Evolutionary conservation across 371 early-diverging fungal species (phyloP).

Genomic region (Mucor velutinosus): DNA sequence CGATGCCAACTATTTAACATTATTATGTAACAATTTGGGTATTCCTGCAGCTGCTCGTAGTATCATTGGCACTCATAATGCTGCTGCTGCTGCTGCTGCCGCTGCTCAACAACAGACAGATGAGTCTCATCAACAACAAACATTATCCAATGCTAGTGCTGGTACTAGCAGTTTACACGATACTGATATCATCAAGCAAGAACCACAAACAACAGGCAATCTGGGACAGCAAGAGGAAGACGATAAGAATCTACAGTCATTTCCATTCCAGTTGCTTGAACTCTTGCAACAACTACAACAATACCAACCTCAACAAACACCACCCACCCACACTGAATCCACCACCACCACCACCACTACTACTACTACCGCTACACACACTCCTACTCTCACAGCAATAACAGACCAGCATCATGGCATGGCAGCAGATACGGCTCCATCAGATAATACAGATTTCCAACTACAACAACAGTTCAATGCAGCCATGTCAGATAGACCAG

Average conservation of each 20-base stretch:
- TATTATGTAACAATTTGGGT: slow-evolving; percentile 50
- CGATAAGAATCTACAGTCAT: slow-evolving; percentile 11
- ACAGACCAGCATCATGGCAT: no score
- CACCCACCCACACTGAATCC: not conserved
- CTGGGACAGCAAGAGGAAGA: not conserved
- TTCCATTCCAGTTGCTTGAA: slow-evolving; percentile 29
- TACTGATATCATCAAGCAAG: not conserved
- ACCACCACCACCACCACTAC: no score
- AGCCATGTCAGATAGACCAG: slow-evolving; percentile 18
- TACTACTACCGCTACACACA: no score
- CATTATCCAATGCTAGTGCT: not conserved
- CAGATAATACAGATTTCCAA: not conserved
- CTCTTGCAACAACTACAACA: slow-evolving; percentile 34
- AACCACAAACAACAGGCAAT: not conserved
- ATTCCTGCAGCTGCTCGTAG: slow-evolving; percentile 33
- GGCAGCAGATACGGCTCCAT: no score
- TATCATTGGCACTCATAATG: slow-evolving; percentile 9
- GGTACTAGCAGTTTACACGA: slow-evolving; percentile 1
- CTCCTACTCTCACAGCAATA: no score
- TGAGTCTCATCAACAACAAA: not conserved
- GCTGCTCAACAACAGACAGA: not conserved
- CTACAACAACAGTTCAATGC: not conserved
- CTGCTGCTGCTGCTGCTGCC: slow-evolving; percentile 6
- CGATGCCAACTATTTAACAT: slow-evolving; percentile 42
- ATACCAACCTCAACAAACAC: slow-evolving; percentile 25